Evolutionary conservation across 2,329 filamentous ascomycete species (phyloP), one percentile per base, ranked within the genome.

Genomic region (Didymella glomerata): DNA sequence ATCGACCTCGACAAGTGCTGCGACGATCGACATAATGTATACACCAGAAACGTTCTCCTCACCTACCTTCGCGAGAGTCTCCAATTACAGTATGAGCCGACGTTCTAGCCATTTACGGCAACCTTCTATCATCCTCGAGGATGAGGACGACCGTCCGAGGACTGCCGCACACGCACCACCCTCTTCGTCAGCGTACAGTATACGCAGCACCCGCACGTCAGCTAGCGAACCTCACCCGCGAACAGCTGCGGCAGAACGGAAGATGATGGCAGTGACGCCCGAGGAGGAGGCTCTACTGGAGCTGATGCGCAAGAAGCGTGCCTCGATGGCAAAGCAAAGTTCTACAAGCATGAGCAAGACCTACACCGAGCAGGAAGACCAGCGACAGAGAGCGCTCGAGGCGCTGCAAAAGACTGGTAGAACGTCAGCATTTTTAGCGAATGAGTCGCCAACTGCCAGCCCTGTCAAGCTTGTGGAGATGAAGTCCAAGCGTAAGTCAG

Each of bases 241-340:
- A 13, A 65, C 59, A 27, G 68, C 57, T 60, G 69, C 61, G 65
- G 68, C 61, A 68, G 61, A 66, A 25, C 74, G 70, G 38, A 78
- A 77, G 57, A 66, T 78, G 28, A 82, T 83, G 77, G 78, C 79
- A 28, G 81, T 83, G 16, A 82, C 81, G 1, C 76, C 80, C 53
- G 81, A 83, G 65, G 81, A 83, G 64, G 81, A 82, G 68, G 78
- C 79, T 24, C 65, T 83, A 14, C 62, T 83, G 34, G 81, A 82
- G 54, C 71, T 83, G 69, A 82, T 83, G 79, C 79, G 81, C 8
- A 76, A 77, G 56, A 83, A 82, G 65, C 76, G 81, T 44, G 80
- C 80, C 11, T 77, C 76, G 8, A 82, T 82, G 80, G 75, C 75
- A 25, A 77, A 80, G 62, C 71, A 76, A 40, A 60, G 57, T 27